Evolutionary conservation across 2,329 filamentous ascomycete genomes (phyloP), one percentile per base, ranked within the genome.

Genomic region (Penicillium sp.): DNA sequence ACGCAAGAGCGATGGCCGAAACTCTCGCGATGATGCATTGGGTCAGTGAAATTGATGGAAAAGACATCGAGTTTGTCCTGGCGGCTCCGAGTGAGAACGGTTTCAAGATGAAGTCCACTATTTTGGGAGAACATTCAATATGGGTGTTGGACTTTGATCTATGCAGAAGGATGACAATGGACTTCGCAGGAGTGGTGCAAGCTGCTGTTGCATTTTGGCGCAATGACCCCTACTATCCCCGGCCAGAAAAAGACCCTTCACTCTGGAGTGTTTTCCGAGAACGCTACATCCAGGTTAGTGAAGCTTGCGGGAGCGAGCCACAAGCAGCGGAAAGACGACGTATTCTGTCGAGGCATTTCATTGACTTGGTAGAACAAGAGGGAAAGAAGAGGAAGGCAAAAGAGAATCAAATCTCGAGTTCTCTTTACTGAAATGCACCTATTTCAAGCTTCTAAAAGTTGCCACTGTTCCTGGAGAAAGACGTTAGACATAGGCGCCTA

Each of bases 1-100:
- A 79, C 53, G 75, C 77, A 0, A 47, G 48, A 1, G 64, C 67
- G 0, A 81, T 84, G 73, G 81, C 76, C 0, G 71, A 79, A 4
- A 69, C 75, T 0, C 69, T 84, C 0, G 79, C 81, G 0, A 67
- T 77, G 2, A 65, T 83, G 45, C 75, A 81, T 53, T 84, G 79
- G 80, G 41, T 57, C 1, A 74, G 69, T 0, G 54, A 65, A 10
- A 60, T 81, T 0, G 79, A 84, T 54, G 80, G 74, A 0, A 77
- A 77, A 31, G 80, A 82, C 41, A 71, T 84, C 2, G 79, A 84
- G 44, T 83, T 82, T 56, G 81, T 84, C 0, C 71, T 84, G 2
- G 70, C 63, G 0, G 50, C 61, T 2, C 54, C 51, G 5, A 43
- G 8, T 4, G 2, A 33, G 5, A 22, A 44, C 7, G 18, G 6